Evolutionary conservation across 176 grass and related monocot species (phyloP).

Genomic region (Alloteropsis semialata): DNA sequence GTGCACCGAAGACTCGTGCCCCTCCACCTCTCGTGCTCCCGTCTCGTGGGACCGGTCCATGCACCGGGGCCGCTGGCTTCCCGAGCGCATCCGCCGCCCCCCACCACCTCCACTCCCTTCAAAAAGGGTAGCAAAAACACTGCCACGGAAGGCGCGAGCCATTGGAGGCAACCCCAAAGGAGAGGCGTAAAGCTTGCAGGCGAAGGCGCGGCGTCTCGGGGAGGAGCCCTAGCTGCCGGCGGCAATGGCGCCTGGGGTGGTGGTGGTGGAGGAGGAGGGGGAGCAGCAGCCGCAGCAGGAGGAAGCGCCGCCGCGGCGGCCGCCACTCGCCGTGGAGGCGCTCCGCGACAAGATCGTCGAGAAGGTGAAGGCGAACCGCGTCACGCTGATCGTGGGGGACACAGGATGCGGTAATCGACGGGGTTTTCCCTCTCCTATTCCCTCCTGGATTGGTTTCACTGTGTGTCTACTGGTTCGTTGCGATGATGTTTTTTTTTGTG

Average conservation of each 20-base stretch:
- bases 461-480: neutral
- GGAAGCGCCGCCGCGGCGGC: neutral
- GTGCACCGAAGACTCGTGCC: neutral
- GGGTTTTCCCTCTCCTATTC: neutral
- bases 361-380: conserved; percentile 81
- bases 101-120: neutral
- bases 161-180: neutral
- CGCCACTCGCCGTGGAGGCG: conserved; percentile 60
- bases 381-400: conserved; percentile 86
- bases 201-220: neutral
- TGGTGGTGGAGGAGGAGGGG: neutral
- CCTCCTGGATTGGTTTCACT: neutral
- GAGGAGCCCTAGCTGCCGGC: neutral
- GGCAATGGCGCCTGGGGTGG: conserved; percentile 16
- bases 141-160: conserved; percentile 14
- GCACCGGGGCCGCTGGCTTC: neutral
- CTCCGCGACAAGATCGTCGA: conserved; percentile 84
- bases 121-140: conserved; percentile 31
- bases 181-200: conserved; percentile 21
- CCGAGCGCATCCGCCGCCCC: conserved; percentile 12
- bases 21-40: neutral
- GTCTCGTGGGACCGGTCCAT: neutral
- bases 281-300: neutral
- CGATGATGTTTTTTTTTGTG: neutral
- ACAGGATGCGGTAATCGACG: conserved; percentile 68